Evolutionary conservation across 2,329 filamentous ascomycete genomes (phyloP).

Genomic region (Drechslerella stenobrocha): DNA sequence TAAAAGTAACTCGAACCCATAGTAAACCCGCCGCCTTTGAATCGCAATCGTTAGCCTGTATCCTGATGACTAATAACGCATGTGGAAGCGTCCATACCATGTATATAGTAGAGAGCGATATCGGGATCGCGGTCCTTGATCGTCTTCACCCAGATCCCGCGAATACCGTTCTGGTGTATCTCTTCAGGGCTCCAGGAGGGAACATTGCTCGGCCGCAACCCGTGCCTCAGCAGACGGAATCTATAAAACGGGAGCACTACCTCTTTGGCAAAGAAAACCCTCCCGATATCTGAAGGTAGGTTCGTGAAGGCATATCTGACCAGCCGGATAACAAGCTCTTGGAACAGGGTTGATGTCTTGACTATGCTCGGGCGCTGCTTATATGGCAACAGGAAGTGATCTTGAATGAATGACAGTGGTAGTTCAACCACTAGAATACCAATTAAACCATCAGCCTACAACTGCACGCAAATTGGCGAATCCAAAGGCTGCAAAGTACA

Average conservation of each 20-base stretch:
- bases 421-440: conserved; percentile 61
- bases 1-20: conserved; percentile 85
- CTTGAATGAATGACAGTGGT: conserved; percentile 64
- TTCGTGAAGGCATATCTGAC: conserved; percentile 76
- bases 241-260: conserved; percentile 74
- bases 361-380: conserved; percentile 65
- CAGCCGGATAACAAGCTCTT: conserved; percentile 75
- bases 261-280: conserved; percentile 75
- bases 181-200: conserved; percentile 62
- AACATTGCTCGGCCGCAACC: conserved; percentile 54
- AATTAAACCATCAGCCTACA: not conserved
- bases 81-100: conserved; percentile 60
- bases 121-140: conserved; percentile 64
- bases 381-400: conserved; percentile 61
- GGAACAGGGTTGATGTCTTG: conserved; percentile 71
- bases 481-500: conserved; percentile 15
- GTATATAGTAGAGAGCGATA: conserved; percentile 78
- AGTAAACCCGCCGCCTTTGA: conserved; percentile 68
- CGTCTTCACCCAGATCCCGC: conserved; percentile 38
- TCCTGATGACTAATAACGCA: conserved; percentile 11
- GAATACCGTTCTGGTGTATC: conserved; percentile 21
- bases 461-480: not conserved
- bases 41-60: conserved; percentile 58
- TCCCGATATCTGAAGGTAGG: conserved; percentile 69
- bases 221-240: conserved; percentile 75